phyloP scores from a whole-genome alignment of 2,329 filamentous ascomycete species.

The Colletotrichum orchidophilum region DNA sequence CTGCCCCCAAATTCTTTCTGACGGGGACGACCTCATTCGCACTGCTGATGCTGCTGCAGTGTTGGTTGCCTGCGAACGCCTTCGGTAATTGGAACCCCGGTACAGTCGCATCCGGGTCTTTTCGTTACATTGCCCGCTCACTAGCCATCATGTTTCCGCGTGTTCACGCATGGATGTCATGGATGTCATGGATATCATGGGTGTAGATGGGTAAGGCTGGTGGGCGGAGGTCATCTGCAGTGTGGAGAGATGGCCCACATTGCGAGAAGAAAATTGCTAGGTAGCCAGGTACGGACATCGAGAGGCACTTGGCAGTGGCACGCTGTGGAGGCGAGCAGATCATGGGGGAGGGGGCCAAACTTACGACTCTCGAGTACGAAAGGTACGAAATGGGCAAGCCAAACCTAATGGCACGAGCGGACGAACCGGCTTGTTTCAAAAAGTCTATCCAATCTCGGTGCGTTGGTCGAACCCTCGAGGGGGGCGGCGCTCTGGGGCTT shows the following conservation, averaged over 20 bases:
- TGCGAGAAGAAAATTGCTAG: not conserved
- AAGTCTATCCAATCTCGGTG: slow-evolving; percentile 5
- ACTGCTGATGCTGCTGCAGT: not conserved
- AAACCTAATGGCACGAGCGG: slow-evolving; percentile 1
- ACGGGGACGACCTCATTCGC: not conserved
- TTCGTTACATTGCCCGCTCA: slow-evolving; percentile 1
- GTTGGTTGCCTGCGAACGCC: slow-evolving; percentile 1
- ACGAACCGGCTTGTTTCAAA: slow-evolving; percentile 25
- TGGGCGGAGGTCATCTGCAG: not conserved
- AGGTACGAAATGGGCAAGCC: not conserved
- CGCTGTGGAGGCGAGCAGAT: slow-evolving; percentile 21
- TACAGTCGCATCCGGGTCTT: not conserved
- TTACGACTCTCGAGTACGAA: not conserved
- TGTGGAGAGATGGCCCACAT: not conserved
- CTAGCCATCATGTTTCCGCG: slow-evolving; percentile 1
- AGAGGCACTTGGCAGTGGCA: slow-evolving; percentile 8
- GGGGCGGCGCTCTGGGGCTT: not conserved
- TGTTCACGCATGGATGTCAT: slow-evolving; percentile 18
- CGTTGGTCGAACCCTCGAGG: not conserved
- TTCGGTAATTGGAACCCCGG: not conserved
- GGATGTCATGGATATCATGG: slow-evolving; percentile 9
- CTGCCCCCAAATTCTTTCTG: not conserved
- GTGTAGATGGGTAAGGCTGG: slow-evolving; percentile 12
- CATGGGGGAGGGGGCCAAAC: not conserved
- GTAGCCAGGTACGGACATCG: not conserved